Evolutionary conservation across 306 rosid genomes (phyloP), one percentile per base, ranked within the genome.

Genomic region (Glycine soja): DNA sequence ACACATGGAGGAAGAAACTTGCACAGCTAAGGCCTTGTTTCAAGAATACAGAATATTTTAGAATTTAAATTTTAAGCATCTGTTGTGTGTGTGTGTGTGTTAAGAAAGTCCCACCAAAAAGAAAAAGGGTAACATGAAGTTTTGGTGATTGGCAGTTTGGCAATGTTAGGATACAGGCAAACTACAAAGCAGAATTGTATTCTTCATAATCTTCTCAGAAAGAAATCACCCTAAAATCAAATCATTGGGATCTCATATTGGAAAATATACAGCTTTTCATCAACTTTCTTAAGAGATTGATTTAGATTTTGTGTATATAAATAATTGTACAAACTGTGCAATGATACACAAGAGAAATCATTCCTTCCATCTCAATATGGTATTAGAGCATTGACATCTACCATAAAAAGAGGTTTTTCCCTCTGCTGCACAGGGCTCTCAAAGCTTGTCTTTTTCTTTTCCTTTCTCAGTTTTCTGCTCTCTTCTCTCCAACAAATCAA

Each of bases 131-230:
- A 67, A 70, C 43, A 50, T 8, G 56, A 18, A 30, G 40, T 45
- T 18, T 24, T 53, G 71, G 43, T 53, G 47, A 24, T 32, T n/a
- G 15, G 32, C n/a, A 18, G 10, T 32, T 40, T 66, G 45, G 51
- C 36, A 56, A 43, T 51, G 36, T 46, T 65, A 47, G 24, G 48
- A 54, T 36, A 57, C 48, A 78, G 8, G 70, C 59, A 62, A 75
- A 15, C 47, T 19, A 59, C 6, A 71, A 58, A 70, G 45, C 12
- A 12, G 15, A 18, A 51, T 4, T 52, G 4, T 6, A 53, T 2
- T 45, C 56, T 13, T 18, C 54, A 69, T 38, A 78, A 56, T 59
- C 62, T 74, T 62, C 53, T 66, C 13, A 19, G 24, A 59, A 80
- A 34, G 5, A 43, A 74, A 59, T 58, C 56, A 42, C 48, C 64